A percentile compares a stretch with the other conserved stretches of the same genome.
These are phyloP conservation scores for Candida verbasci DNA, from an alignment of 805 yeast species.

Conservation along the genomic window DNA sequence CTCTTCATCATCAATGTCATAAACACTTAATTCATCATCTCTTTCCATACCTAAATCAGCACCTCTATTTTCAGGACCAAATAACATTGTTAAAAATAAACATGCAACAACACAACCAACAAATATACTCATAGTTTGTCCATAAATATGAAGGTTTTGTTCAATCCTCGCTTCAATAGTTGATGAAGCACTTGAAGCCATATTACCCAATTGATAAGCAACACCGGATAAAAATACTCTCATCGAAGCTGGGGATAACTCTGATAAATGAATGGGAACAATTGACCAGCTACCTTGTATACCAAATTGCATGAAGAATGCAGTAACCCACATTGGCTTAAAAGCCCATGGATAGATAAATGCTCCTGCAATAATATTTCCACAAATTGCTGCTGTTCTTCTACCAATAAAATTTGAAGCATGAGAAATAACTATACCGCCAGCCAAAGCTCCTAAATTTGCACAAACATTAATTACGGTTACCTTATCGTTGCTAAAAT, in stretches of 20 bases:
- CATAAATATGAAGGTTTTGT: conserved; percentile 48
- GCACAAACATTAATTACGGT: conserved; percentile 63
- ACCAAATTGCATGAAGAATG: conserved; percentile 57
- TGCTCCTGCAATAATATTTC: conserved; percentile 54
- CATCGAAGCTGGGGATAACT: conserved; percentile 48
- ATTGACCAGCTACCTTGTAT: conserved; percentile 78
- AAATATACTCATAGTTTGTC: conserved; percentile 66
- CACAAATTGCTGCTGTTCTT: conserved; percentile 49
- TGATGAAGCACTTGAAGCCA: conserved; percentile 66
- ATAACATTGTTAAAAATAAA: conserved; percentile 42
- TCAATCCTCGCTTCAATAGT: conserved; percentile 69
- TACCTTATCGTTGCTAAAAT: conserved; percentile 38
- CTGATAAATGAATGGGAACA: conserved; percentile 61
- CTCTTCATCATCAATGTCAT: conserved; percentile 5
- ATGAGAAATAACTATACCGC: conserved; percentile 62
- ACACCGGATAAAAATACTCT: conserved; percentile 60
- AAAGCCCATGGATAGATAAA: conserved; percentile 62
- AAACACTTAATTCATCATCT: conserved; percentile 8
- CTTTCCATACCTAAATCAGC: conserved; percentile 18
- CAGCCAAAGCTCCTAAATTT: conserved; percentile 63
- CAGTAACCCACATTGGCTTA: conserved; percentile 9
- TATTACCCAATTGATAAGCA: conserved; percentile 68
- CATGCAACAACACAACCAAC: conserved; percentile 59
- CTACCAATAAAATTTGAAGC: conserved; percentile 56
- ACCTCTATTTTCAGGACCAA: conserved; percentile 57